Percentiles rank a stretch among this genome's conserved stretches.
These are phyloP conservation scores for grape (Vitis vinifera) DNA, from an alignment of 164 flowering plant species.

Conservation along the genomic window DNA sequence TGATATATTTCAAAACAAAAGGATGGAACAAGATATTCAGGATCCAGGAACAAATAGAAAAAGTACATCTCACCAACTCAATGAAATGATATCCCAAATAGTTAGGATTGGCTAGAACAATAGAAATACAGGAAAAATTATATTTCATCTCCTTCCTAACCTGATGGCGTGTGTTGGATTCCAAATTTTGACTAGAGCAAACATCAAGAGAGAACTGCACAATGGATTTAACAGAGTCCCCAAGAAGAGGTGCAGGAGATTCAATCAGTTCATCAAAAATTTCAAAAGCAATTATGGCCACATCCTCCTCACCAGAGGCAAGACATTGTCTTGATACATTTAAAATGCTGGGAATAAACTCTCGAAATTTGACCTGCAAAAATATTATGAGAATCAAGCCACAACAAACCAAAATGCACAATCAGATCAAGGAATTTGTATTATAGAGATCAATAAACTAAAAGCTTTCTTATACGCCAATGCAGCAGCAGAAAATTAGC, in stretches of 20 bases:
- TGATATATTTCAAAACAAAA: slow-evolving; percentile 28
- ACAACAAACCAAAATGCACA: neutral
- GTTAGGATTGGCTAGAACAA: neutral
- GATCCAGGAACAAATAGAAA: neutral
- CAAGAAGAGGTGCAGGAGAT: slow-evolving; percentile 97
- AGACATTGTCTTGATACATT: slow-evolving; percentile 86
- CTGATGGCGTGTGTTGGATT: slow-evolving; percentile 89
- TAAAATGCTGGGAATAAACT: slow-evolving; percentile 90
- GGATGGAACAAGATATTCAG: neutral
- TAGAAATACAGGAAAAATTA: neutral
- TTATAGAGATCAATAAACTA: neutral
- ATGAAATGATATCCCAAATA: neutral
- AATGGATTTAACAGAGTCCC: slow-evolving; percentile 87
- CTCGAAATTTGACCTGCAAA: slow-evolving; percentile 80
- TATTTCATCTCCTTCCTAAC: slow-evolving; percentile 26
- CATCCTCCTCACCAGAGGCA: slow-evolving; percentile 91
- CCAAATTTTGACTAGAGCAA: slow-evolving; percentile 80
- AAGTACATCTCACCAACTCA: neutral
- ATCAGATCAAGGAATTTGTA: neutral
- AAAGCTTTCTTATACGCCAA: neutral
- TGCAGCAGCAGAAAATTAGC: neutral
- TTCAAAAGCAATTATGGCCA: slow-evolving; percentile 91
- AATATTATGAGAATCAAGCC: neutral
- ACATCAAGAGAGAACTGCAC: slow-evolving; percentile 98
- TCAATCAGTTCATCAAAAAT: slow-evolving; percentile 97